Evolutionary conservation across 2,329 filamentous ascomycete genomes (phyloP), one percentile per base, ranked within the genome.

Genomic region (Drechslera avenae): DNA sequence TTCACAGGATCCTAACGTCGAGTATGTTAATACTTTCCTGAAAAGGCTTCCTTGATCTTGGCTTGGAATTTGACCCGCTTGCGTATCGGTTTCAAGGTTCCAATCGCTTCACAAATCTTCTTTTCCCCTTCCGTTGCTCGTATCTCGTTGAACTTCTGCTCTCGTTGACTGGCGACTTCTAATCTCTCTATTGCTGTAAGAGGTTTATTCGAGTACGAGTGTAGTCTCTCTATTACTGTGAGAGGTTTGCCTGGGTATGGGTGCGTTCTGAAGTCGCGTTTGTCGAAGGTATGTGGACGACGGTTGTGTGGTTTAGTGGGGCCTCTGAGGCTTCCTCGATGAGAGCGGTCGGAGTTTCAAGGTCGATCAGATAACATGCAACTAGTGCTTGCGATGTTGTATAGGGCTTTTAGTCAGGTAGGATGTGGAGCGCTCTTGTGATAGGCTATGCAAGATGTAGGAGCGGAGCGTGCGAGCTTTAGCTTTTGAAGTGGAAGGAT

Each of bases 141-240:
- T 14, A n/a, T 43, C 44, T 43, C 40, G 5, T 56, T 50, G 12
- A 56, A 42, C 42, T 43, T 53, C n/a, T 16, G 43, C 6, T 54
- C 35, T 4, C 53, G 53, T n/a, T 37, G 31, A 12, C 47, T 44
- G 9, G 50, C 53, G 21, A 54, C 26, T 30, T 39, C 40, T 6
- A 51, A 41, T 40, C 50, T 46, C 41, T 56, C 46, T 23, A 26
- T 39, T 0, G 30, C 6, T 10, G 46, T 52, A 16, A 46, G 47
- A 32, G 52, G 39, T 10, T 31, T 9, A 17, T 39, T 21, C 12
- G 45, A 34, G 34, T 34, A 37, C 2, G 30, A n/a, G 33, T 39
- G 44, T 6, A 51, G 45, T 40, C 50, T 46, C 41, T 56, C 46
- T 23, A 26, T 39, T 0, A 23, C 6, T 10, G 46, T 52, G 19